Evolutionary conservation across 306 rosid genomes (phyloP), one percentile per base, ranked within the genome.

Genomic region (Medicago arabica): DNA sequence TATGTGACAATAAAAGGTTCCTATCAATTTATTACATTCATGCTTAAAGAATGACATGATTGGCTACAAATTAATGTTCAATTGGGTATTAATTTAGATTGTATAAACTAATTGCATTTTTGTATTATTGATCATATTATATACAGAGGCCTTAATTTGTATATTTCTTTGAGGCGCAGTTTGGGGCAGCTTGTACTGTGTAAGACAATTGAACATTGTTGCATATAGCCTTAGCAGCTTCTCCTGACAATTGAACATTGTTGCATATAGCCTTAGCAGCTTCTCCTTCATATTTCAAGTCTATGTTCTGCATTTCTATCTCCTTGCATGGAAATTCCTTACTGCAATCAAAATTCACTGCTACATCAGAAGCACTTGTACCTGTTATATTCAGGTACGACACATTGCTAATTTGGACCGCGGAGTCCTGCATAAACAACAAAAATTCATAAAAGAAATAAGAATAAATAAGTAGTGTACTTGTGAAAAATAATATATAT

Each of bases 291-390:
- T 46, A 36, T 57, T 53, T 63, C 1, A 93, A 79, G 34, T 88
- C 64, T 28, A 89, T 46, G 77, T 86, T 83, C 64, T 86, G 75
- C 83, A 93, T 16, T 9, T 73, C 72, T 72, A 93, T 84, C 16
- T 77, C 87, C 14, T 85, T 18, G 67, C 97, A 91, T 15, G 87
- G 89, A 53, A 74, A 78, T 55, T 67, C 81, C 59, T 81, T 34
- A 54, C 97, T 91, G 85, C 98, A 93, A 67, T 93, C 87, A n/a
- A 93, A 87, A 18, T 53, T 84, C 73, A 91, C 79, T 4, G 92
- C 92, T 10, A 89, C 75, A 6, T 83, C 80, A 8, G 93, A 81
- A 76, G 91, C 88, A 84, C 97, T 93, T 31, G 88, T 86, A 0
- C 98, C 97, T 5, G 16, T 75, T 57, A 93, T 91, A 83, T 91